These are phyloP conservation scores for Grifola frondosa DNA, from an alignment of 1,284 basidiomycete genomes.

Conservation along the genomic window DNA sequence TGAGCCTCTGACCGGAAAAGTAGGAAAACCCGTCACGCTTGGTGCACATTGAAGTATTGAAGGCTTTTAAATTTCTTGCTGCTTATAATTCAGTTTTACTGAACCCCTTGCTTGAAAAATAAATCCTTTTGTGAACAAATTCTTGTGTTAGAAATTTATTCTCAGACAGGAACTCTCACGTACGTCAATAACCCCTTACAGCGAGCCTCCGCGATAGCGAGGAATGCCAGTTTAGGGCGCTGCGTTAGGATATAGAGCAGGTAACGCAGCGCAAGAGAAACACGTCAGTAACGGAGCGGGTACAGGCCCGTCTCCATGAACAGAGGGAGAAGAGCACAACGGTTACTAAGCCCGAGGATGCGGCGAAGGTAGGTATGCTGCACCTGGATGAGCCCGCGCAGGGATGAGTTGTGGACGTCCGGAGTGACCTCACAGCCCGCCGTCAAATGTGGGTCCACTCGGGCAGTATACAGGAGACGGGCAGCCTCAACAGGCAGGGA, in stretches of 20 bases:
- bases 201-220: not conserved
- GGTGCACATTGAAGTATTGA: too few species aligned
- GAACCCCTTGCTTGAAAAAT: too few species aligned
- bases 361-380: conserved; percentile 8
- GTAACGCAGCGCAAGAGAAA: not conserved
- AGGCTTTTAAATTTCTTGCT: too few species aligned
- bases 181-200: too few species aligned
- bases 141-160: too few species aligned
- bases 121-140: too few species aligned
- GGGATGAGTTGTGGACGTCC: not conserved
- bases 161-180: too few species aligned
- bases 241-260: conserved; percentile 4
- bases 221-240: not conserved
- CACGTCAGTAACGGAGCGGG: conserved; percentile 5
- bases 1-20: too few species aligned
- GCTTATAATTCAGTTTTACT: too few species aligned
- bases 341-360: not conserved
- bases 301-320: conserved; percentile 9
- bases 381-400: too few species aligned
- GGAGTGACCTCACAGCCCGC: conserved; percentile 7
- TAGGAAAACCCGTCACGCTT: too few species aligned
- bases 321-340: not conserved
- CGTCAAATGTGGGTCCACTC: conserved; percentile 6
- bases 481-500: not conserved
- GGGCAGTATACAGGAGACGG: conserved; percentile 1